phyloP scores from a whole-genome alignment of 2,329 filamentous ascomycete species.

The Cladosporium sp. region DNA sequence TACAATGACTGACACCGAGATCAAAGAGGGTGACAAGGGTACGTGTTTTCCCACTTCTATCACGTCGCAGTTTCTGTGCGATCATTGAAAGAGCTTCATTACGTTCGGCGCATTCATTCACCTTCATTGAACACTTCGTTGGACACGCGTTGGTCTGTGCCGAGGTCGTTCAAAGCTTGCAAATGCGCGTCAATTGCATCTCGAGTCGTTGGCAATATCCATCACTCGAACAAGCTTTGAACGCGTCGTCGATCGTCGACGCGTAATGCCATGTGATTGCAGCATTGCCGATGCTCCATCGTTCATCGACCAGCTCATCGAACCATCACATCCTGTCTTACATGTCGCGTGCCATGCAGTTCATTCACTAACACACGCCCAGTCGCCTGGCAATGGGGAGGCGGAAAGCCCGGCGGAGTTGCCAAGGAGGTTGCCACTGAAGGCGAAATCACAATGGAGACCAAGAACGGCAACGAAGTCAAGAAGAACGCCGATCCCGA shows the following conservation, averaged over 20 bases:
- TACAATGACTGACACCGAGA: conserved; percentile 48
- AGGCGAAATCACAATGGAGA: conserved; percentile 61
- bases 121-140: conserved; percentile 3
- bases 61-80: conserved; percentile 9
- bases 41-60: conserved; percentile 23
- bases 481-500: conserved; percentile 62
- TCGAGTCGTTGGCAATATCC: background rate
- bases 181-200: background rate
- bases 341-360: background rate
- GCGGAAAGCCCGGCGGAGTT: conserved; percentile 56
- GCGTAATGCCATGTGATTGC: background rate
- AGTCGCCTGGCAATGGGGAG: conserved; percentile 66
- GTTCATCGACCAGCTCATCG: background rate
- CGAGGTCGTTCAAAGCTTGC: background rate
- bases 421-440: conserved; percentile 58
- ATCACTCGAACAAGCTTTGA: background rate
- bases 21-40: conserved; percentile 49
- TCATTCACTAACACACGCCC: conserved; percentile 2
- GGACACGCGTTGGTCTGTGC: background rate
- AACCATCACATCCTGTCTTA: background rate
- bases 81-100: background rate
- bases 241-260: background rate
- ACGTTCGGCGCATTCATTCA: conserved; percentile 24
- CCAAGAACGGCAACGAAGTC: conserved; percentile 63
- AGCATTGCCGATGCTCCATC: background rate